Base-by-base conservation (phyloP, 345 rosid genomes). In the Gossypium australe region DNA sequence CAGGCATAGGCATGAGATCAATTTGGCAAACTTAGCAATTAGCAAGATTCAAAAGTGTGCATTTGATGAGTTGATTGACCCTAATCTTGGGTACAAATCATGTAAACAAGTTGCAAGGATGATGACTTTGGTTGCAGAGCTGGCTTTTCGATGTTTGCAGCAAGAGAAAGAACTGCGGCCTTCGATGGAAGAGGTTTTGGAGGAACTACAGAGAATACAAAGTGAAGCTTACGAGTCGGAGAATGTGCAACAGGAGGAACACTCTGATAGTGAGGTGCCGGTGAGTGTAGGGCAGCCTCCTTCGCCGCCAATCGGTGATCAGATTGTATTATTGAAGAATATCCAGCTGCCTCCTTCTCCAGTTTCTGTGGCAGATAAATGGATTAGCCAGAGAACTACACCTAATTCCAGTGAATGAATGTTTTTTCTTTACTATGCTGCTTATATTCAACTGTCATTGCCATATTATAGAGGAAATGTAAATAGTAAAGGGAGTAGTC, bases 101-200 rank as follows among this genome's bases (percentile, higher is more conserved):
- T 84, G 84, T 58, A 78, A 77, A 44, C 78, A 66, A 70, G 79
- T 83, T 55, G 80, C 65, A 20, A 80, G 79, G 77, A 87, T 81
- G 91, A 79, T 81, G 25, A 86, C 71, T 76, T 72, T 72, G 53
- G 88, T 87, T 38, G 89, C 89, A 13, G 95, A 86, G 70, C 71
- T 88, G 78, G 91, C 90, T 48, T 88, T 86, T 34, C 81, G 66
- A 63, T 90, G 93, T 75, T 70, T 90, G 82, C 95, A 88, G 76
- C 89, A 88, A 75, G 82, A 85, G 53, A 78, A 61, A 77, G 84
- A 86, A 55, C 47, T 86, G 81, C 82, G 91, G 65, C 95, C 91
- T 1, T 62, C 87, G 57, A 90, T 90, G 93, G 82, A 77, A 57
- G 78, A 75, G 29, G 87, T 88, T 64, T 68, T 87, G 76, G 79